These are phyloP conservation scores for Trichoderma sp. DNA, from an alignment of 2,329 filamentous ascomycete genomes.

Conservation along the genomic window DNA sequence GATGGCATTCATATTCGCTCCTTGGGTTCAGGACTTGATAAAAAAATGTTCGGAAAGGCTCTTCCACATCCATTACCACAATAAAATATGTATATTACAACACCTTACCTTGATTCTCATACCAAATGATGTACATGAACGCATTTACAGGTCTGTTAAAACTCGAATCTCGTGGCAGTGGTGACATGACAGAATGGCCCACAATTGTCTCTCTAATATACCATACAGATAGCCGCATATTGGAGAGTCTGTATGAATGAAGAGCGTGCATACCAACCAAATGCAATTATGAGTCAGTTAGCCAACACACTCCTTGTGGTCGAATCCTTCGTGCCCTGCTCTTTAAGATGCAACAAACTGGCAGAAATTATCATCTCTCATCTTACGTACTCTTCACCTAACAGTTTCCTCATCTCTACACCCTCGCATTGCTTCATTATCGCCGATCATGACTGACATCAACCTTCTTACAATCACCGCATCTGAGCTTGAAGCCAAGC, in stretches of 20 bases:
- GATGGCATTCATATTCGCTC: no score
- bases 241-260: background rate
- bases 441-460: background rate
- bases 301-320: background rate
- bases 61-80: background rate
- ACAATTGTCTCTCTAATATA: background rate
- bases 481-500: background rate
- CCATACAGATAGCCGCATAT: background rate
- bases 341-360: background rate
- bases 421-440: rapidly evolving
- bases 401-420: background rate
- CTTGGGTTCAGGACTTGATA: no score
- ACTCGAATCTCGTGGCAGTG: background rate
- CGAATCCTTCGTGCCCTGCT: background rate
- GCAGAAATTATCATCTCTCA: background rate
- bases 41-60: no score
- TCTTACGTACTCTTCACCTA: background rate
- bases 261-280: background rate
- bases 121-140: background rate
- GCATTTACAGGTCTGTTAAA: background rate
- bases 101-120: background rate
- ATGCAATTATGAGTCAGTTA: background rate
- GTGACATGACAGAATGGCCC: background rate
- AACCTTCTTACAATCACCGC: background rate
- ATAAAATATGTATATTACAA: background rate